phyloP scores from a whole-genome alignment of 169 alveolate species.

The Plasmodium cynomolgi region DNA sequence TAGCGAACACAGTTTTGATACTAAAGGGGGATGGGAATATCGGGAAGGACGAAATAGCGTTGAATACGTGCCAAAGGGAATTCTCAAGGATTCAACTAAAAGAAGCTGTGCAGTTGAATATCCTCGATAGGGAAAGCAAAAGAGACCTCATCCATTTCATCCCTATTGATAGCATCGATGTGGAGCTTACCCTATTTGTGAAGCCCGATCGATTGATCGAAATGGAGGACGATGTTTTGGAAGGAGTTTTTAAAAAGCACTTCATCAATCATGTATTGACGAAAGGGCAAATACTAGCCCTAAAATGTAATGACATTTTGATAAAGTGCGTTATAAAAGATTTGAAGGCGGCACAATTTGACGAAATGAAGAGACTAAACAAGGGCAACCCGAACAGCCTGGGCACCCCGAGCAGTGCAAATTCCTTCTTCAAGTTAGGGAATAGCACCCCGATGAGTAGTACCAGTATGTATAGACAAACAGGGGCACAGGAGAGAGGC shows the following conservation, averaged over 20 bases:
- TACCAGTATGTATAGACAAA: background rate
- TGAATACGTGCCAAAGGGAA: constrained; percentile 80
- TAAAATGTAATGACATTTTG: constrained; percentile 74
- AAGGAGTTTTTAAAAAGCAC: constrained; percentile 50
- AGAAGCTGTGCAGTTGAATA: constrained; percentile 69
- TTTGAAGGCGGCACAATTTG: constrained; percentile 62
- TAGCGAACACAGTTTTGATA: constrained; percentile 75
- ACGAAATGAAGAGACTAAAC: constrained; percentile 38
- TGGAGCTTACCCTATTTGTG: constrained; percentile 77
- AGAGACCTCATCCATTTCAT: constrained; percentile 70
- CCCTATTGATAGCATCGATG: constrained; percentile 76
- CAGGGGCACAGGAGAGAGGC: constrained; percentile 7
- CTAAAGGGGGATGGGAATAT: constrained; percentile 75
- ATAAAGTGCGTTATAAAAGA: constrained; percentile 74
- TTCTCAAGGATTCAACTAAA: constrained; percentile 76
- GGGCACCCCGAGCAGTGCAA: background rate
- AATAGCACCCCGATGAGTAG: background rate
- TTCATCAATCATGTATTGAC: constrained; percentile 76
- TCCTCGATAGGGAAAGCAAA: constrained; percentile 69
- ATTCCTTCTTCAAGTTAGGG: constrained; percentile 30
- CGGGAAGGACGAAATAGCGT: constrained; percentile 77
- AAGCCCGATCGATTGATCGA: constrained; percentile 75
- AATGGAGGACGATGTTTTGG: constrained; percentile 66
- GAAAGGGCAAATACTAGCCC: constrained; percentile 77
- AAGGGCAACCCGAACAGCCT: background rate